Conservation (phyloP, 352 stramenopile species). For the Globisporangium parvum region DNA sequence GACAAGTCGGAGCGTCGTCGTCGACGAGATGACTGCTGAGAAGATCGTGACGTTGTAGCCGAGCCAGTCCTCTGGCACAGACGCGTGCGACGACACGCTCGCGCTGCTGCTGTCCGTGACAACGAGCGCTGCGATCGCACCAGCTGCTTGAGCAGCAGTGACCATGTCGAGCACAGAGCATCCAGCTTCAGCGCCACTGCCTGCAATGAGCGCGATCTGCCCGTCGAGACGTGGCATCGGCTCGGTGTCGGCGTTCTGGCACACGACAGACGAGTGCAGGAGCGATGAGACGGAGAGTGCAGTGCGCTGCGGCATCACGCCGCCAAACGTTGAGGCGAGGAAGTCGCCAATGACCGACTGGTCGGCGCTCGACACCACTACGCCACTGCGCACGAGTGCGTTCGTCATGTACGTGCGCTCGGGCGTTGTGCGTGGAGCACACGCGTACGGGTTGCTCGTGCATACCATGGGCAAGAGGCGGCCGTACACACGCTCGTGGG, state of each 20-base stretch:
- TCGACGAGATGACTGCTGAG: slow-evolving; percentile 27
- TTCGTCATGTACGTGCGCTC: slow-evolving; percentile 38
- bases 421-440: slow-evolving; percentile 17
- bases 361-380: slow-evolving; percentile 18
- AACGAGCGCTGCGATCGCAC: slow-evolving; percentile 31
- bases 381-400: slow-evolving; percentile 24
- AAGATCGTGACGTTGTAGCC: slow-evolving; percentile 71
- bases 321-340: slow-evolving; percentile 42
- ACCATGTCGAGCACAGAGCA: slow-evolving; percentile 42
- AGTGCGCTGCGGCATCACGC: slow-evolving; percentile 24
- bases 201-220: slow-evolving; percentile 29
- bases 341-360: slow-evolving; percentile 35
- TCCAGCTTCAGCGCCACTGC: slow-evolving; percentile 4
- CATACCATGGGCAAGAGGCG: slow-evolving; percentile 53
- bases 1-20: slow-evolving; percentile 22
- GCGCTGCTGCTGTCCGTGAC: slow-evolving; percentile 20
- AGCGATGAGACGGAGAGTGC: slow-evolving; percentile 17
- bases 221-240: slow-evolving; percentile 18
- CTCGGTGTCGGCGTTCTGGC: slow-evolving; percentile 8
- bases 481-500: slow-evolving; percentile 29
- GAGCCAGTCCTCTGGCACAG: slow-evolving; percentile 38
- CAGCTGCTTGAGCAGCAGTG: slow-evolving; percentile 34
- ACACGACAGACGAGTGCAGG: slow-evolving; percentile 22
- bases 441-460: slow-evolving; percentile 38
- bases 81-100: slow-evolving; percentile 25